These are phyloP conservation scores for Ramularia collo-cygni DNA, from an alignment of 2,329 filamentous ascomycete species.

Conservation along the genomic window DNA sequence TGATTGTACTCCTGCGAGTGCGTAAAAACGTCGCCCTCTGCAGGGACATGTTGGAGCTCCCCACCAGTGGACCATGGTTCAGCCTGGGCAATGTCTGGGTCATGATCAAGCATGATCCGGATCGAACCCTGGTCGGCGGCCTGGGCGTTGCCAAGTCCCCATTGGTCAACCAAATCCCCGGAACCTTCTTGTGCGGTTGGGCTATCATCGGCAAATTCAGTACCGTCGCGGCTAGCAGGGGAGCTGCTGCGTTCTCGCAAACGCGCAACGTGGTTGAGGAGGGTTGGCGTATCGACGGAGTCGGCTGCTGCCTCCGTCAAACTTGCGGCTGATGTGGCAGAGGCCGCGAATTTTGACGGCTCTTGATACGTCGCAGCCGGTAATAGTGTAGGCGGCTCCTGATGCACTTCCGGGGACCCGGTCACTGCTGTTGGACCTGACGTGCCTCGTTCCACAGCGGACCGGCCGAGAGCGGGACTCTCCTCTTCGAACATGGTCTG, in stretches of 20 bases:
- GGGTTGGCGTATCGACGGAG: conserved; percentile 20
- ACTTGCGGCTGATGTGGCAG: conserved; percentile 11
- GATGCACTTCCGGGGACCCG: conserved; percentile 2
- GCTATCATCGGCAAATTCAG: conserved; percentile 29
- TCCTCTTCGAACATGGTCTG: conserved; percentile 45
- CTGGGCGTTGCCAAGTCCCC: conserved; percentile 19
- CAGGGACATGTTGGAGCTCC: conserved; percentile 8
- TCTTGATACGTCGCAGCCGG: conserved; percentile 22
- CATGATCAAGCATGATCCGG: conserved; percentile 30
- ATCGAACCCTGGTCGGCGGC: conserved; percentile 28
- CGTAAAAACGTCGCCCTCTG: conserved; percentile 10
- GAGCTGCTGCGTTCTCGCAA: conserved; percentile 28
- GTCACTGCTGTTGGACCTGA: conserved; percentile 5
- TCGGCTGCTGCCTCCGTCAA: conserved; percentile 10
- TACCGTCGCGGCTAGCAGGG: conserved; percentile 22
- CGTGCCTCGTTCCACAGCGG: conserved; percentile 10
- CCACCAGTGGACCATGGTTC: conserved; percentile 18
- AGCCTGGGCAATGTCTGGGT: conserved; percentile 13
- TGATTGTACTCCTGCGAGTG: conserved; percentile 19
- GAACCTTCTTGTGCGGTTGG: conserved; percentile 20
- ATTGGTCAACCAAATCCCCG: conserved; percentile 22
- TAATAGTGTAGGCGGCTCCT: conserved; percentile 13
- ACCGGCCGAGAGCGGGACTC: conserved; percentile 59
- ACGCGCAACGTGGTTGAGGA: conserved; percentile 28
- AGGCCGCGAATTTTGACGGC: conserved; percentile 6